phyloP scores from a whole-genome alignment of 129 eudicot species.

The Deinandra increscens region DNA sequence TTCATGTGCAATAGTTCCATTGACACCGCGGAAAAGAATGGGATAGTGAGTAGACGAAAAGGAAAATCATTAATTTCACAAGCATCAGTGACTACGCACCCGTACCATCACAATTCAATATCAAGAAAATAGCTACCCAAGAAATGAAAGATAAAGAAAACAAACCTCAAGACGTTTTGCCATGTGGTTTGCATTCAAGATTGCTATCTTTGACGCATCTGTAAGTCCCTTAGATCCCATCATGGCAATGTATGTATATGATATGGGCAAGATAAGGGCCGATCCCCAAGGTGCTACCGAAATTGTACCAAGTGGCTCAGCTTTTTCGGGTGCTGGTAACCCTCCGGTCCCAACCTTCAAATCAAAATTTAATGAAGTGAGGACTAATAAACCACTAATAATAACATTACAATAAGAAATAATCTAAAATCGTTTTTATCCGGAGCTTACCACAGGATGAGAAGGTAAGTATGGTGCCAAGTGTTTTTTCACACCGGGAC shows the following conservation, averaged over 20 bases:
- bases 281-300: too few relatives aligned
- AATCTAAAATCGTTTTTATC: not conserved
- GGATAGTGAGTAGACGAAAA: slow-evolving; percentile 54
- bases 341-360: slow-evolving; percentile 84
- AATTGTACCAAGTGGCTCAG: slow-evolving; percentile 80
- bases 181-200: too few relatives aligned
- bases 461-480: slow-evolving; percentile 93
- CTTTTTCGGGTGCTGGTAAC: slow-evolving; percentile 68
- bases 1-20: too few relatives aligned
- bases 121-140: not conserved
- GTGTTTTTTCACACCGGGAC: slow-evolving; percentile 98
- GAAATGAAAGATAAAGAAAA: slow-evolving; percentile 22
- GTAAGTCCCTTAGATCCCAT: too few relatives aligned
- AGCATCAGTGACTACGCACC: not conserved
- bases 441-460: slow-evolving; percentile 84
- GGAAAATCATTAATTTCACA: slow-evolving; percentile 21
- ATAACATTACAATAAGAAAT: not conserved
- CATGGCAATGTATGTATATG: too few relatives aligned
- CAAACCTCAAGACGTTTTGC: too few relatives aligned
- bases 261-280: too few relatives aligned
- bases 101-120: not conserved
- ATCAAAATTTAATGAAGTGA: slow-evolving; percentile 3
- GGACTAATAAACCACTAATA: not conserved
- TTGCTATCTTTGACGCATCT: too few relatives aligned
- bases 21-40: too few relatives aligned